Conservation (phyloP, 441 rosid genomes). For the Gossypium davidsonii region DNA sequence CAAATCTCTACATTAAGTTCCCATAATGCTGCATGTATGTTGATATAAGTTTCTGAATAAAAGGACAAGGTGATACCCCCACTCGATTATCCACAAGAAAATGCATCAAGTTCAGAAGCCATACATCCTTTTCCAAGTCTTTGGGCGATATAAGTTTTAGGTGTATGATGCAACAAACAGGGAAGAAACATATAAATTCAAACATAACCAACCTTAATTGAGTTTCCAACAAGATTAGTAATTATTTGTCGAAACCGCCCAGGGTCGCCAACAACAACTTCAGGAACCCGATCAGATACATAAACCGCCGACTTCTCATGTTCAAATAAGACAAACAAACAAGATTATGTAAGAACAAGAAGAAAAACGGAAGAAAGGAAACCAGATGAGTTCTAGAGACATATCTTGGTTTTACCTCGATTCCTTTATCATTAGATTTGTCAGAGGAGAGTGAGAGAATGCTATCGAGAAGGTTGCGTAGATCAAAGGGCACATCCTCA, state of each 20-base stretch:
- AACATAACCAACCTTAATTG: slow-evolving; percentile 58
- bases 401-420: slow-evolving; percentile 52
- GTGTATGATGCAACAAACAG: not conserved
- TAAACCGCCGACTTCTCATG: slow-evolving; percentile 71
- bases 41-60: no score
- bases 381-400: not conserved
- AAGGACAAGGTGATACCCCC: no score
- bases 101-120: no score
- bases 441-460: slow-evolving; percentile 69
- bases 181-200: slow-evolving; percentile 7
- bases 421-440: slow-evolving; percentile 65
- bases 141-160: not conserved
- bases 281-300: slow-evolving; percentile 76
- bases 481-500: slow-evolving; percentile 80
- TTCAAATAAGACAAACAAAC: slow-evolving; percentile 23
- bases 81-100: no score
- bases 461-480: slow-evolving; percentile 63
- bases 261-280: slow-evolving; percentile 78
- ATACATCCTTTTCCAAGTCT: not conserved
- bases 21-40: not conserved
- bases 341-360: slow-evolving; percentile 6
- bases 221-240: slow-evolving; percentile 90
- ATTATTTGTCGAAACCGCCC: slow-evolving; percentile 83
- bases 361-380: not conserved
- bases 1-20: not conserved